These are phyloP conservation scores for Pythium guiyangense DNA, from an alignment of 352 stramenopile genomes.

Conservation along the genomic window DNA sequence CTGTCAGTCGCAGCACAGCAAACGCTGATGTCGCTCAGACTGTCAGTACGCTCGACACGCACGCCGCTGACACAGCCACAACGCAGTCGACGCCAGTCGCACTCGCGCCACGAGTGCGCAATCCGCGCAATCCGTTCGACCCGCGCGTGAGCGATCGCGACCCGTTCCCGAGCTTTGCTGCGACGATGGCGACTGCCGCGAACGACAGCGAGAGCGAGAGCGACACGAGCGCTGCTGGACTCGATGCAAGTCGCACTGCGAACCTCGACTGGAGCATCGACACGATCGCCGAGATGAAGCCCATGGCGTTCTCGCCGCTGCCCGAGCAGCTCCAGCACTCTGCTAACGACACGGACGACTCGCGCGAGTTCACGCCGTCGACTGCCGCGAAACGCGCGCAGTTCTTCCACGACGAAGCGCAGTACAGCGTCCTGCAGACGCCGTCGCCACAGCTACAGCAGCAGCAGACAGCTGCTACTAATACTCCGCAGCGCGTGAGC, in stretches of 20 bases:
- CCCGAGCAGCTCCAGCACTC: too few relatives aligned
- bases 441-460: constrained; percentile 50
- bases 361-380: too few relatives aligned
- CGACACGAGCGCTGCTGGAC: neutral
- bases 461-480: constrained; percentile 5
- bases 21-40: neutral
- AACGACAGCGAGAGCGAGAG: constrained; percentile 4
- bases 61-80: neutral
- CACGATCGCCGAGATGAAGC: constrained; percentile 51
- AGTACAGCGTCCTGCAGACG: too few relatives aligned
- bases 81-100: neutral
- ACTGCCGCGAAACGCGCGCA: too few relatives aligned
- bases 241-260: constrained; percentile 6
- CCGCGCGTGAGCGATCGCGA: constrained; percentile 25
- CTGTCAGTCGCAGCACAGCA: too few relatives aligned
- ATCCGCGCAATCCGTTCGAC: constrained; percentile 49
- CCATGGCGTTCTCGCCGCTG: too few relatives aligned
- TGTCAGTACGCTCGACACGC: too few relatives aligned
- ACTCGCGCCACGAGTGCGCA: neutral
- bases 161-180: constrained; percentile 46
- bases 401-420: too few relatives aligned
- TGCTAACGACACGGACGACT: too few relatives aligned
- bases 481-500: neutral
- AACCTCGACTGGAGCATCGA: constrained; percentile 65
- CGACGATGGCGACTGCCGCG: constrained; percentile 22